phyloP scores from a whole-genome alignment of 2,329 filamentous ascomycete genomes.

The Verruconis gallopava region DNA sequence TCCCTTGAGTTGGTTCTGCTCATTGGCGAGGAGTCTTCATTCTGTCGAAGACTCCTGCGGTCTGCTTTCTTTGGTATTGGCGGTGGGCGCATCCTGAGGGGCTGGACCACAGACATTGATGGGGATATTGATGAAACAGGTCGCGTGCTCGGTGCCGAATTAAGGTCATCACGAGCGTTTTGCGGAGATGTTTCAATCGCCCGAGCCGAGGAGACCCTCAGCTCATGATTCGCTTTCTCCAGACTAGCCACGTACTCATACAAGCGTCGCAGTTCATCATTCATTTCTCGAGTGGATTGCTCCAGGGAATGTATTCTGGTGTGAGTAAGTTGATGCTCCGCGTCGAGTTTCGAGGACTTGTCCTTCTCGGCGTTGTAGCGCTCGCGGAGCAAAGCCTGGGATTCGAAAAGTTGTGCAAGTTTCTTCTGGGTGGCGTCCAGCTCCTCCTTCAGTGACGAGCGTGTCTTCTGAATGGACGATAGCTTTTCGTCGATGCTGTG shows the following conservation, averaged over 20 bases:
- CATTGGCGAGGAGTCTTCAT: not conserved
- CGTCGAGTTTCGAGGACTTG: slow-evolving; percentile 4
- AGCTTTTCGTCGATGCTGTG: not conserved
- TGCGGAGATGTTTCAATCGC: not conserved
- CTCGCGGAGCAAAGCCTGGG: slow-evolving; percentile 5
- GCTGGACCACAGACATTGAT: not conserved
- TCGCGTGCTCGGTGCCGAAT: not conserved
- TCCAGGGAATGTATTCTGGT: slow-evolving; percentile 2
- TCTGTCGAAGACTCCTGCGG: not conserved
- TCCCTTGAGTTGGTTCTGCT: not conserved
- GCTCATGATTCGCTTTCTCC: not conserved
- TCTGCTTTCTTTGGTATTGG: not conserved
- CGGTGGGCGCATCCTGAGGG: not conserved
- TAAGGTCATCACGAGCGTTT: not conserved
- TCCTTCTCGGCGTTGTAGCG: slow-evolving; percentile 6
- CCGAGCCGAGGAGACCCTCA: not conserved
- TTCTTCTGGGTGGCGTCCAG: slow-evolving; percentile 5
- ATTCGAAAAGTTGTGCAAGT: slow-evolving; percentile 4
- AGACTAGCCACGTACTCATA: not conserved
- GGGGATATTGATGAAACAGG: not conserved
- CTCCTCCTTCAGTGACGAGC: slow-evolving; percentile 1
- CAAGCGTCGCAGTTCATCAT: slow-evolving; percentile 2
- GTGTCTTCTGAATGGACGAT: not conserved
- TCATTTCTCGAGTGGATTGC: slow-evolving; percentile 1
- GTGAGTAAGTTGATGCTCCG: not conserved